These are phyloP conservation scores for Arthromyces matolae DNA, from an alignment of 768 basidiomycete genomes.

Conservation along the genomic window DNA sequence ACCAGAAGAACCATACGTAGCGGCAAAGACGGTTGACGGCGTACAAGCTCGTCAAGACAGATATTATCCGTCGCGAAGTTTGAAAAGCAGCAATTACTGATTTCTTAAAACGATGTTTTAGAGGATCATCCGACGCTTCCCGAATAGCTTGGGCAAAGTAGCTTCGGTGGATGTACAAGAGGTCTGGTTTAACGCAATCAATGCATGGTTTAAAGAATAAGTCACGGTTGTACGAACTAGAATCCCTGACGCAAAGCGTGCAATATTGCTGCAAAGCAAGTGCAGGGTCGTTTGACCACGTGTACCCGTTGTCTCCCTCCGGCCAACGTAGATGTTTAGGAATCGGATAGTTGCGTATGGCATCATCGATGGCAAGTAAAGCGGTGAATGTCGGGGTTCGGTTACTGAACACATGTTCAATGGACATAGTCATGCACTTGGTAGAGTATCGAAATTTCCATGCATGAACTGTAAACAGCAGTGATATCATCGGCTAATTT, in stretches of 20 bases:
- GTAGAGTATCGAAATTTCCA: conserved; percentile 47
- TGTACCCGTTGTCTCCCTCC: conserved; percentile 24
- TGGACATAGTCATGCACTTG: conserved; percentile 40
- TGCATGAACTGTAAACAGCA: conserved; percentile 29
- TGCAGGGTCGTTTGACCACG: conserved; percentile 38
- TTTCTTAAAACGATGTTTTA: conserved; percentile 40
- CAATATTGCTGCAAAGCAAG: conserved; percentile 45
- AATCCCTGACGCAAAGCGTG: conserved; percentile 37
- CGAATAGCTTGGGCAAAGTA: conserved; percentile 47
- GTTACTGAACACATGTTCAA: conserved; percentile 39
- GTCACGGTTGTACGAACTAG: conserved; percentile 32
- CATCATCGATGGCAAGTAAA: conserved; percentile 46
- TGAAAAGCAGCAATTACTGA: conserved; percentile 44
- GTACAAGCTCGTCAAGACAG: conserved; percentile 35
- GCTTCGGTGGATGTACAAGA: conserved; percentile 45
- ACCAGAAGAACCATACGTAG: conserved; percentile 50
- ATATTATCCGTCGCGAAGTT: conserved; percentile 40
- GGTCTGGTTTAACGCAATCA: conserved; percentile 23
- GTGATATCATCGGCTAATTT: not conserved
- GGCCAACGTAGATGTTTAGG: conserved; percentile 43
- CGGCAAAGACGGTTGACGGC: conserved; percentile 31
- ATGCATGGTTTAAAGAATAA: not conserved
- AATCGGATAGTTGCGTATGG: conserved; percentile 47
- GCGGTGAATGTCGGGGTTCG: conserved; percentile 37
- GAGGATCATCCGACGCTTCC: conserved; percentile 37